Base-by-base conservation (phyloP, 2,329 filamentous ascomycete genomes). In the Coniochaeta sp. region DNA sequence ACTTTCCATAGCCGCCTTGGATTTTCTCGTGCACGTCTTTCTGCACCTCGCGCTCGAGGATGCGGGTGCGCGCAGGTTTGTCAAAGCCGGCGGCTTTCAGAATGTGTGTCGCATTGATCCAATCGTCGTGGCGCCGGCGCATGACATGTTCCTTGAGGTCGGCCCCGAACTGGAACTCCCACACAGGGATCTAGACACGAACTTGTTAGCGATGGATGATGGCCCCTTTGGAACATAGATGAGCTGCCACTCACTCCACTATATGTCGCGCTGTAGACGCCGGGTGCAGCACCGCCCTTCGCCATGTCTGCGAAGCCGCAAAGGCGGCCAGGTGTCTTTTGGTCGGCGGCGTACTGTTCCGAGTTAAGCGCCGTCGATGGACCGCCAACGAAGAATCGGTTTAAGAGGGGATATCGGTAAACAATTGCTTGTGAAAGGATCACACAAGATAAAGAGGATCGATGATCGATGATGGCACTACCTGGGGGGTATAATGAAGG, bases 81-180 rank as follows among this genome's bases (percentile, higher is more conserved):
- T 99, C 95, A 71, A 96, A 96, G 60, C 93, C 93, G 63, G 95
- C 95, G 44, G 96, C 91, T 72, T 99, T 99, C 56, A 99, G 79
- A 62, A 99, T 98, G 72, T 99, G 95, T 59, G 95, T 99, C n/a
- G 95, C 95, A 80, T 99, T 99, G 77, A 99, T 95, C 92, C 93
- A 99, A 75, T 98, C 87, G 74, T 99, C 95, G 58, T 87, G 84
- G 62, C 93, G 87, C 57, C 95, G 86, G 73, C 95, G 89, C 95
- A 99, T 99, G 65, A 98, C 90, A 90, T 97, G 91, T 69, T 89
- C 84, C 71, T 89, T 87, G 34, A 87, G 71, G 71, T 96, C 91
- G 65, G 80, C 81, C 38, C 88, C 91, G 68, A 96, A 88, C 72
- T 96, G 92, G 75, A 86, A 95, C 72, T 98, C 95, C 72, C 95